Evolutionary conservation across 1,139 yeast species (phyloP).

Genomic region (Arxiozyma slooffiae): DNA sequence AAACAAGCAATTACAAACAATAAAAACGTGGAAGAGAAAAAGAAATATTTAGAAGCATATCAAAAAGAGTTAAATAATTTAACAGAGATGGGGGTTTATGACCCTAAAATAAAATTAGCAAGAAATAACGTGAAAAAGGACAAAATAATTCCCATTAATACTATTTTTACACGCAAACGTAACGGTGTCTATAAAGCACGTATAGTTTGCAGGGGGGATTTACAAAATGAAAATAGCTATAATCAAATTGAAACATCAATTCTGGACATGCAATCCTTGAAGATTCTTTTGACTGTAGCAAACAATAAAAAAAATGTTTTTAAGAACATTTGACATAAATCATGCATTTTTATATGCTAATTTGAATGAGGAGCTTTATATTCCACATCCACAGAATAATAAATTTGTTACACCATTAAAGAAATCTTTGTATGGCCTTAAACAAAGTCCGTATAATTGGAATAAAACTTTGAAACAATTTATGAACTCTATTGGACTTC

Average conservation of each 20-base stretch:
- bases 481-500: constrained; percentile 1
- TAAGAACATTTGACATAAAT: constrained; percentile 5
- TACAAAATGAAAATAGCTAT: background rate
- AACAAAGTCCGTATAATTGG: constrained; percentile 5
- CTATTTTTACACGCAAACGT: background rate
- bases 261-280: constrained; percentile 3
- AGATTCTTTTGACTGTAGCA: constrained; percentile 5
- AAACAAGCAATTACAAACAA: constrained; percentile 5
- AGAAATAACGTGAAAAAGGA: background rate
- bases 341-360: constrained; percentile 6
- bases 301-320: constrained; percentile 4
- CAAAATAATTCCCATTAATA: constrained; percentile 1
- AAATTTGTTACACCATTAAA: constrained; percentile 2
- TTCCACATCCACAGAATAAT: constrained; percentile 1
- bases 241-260: constrained; percentile 1
- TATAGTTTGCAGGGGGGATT: constrained; percentile 1
- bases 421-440: constrained; percentile 7
- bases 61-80: constrained; percentile 3
- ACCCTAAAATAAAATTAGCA: background rate
- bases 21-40: background rate
- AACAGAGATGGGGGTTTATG: constrained; percentile 1
- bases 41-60: constrained; percentile 2
- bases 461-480: constrained; percentile 5
- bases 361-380: constrained; percentile 4
- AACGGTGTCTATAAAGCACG: background rate